A percentile compares a stretch with the other conserved stretches of the same genome.
phyloP scores from a whole-genome alignment of 305 asterid genomes.

The Fraxinus ornus region DNA sequence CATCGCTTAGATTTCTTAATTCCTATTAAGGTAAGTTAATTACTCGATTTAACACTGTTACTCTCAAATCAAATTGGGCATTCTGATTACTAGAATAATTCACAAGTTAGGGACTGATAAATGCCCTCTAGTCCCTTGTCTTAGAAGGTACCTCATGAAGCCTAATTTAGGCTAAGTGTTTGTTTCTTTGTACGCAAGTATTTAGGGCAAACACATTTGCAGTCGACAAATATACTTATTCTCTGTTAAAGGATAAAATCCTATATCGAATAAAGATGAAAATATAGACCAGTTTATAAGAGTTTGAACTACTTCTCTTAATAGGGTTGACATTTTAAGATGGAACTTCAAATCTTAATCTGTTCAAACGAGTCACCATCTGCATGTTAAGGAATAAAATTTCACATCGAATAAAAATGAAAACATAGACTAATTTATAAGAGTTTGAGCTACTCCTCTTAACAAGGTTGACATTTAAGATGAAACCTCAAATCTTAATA shows the following conservation, averaged over 20 bases:
- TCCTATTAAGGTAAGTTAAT: neutral
- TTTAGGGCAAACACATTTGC: neutral
- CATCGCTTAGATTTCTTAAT: neutral
- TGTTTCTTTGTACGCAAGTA: neutral
- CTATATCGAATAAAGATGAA: no score
- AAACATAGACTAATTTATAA: no score
- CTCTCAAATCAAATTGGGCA: neutral
- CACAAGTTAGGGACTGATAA: neutral
- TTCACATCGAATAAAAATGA: no score
- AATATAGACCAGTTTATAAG: no score
- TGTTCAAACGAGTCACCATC: no score
- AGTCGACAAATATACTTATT: neutral
- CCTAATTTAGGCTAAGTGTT: neutral
- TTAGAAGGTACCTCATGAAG: neutral
- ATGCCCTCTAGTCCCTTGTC: neutral
- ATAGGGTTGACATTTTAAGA: no score
- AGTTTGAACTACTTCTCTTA: no score
- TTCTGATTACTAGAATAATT: neutral
- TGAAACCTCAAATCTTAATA: no score
- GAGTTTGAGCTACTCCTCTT: no score
- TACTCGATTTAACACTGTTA: neutral
- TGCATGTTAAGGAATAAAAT: no score
- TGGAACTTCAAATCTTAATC: no score
- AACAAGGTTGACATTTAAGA: no score
- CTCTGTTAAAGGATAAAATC: neutral